Percentiles rank a stretch among this genome's conserved stretches.
These are phyloP conservation scores for Podospora appendiculata DNA, from an alignment of 495 filamentous ascomycete species.

Conservation along the genomic window DNA sequence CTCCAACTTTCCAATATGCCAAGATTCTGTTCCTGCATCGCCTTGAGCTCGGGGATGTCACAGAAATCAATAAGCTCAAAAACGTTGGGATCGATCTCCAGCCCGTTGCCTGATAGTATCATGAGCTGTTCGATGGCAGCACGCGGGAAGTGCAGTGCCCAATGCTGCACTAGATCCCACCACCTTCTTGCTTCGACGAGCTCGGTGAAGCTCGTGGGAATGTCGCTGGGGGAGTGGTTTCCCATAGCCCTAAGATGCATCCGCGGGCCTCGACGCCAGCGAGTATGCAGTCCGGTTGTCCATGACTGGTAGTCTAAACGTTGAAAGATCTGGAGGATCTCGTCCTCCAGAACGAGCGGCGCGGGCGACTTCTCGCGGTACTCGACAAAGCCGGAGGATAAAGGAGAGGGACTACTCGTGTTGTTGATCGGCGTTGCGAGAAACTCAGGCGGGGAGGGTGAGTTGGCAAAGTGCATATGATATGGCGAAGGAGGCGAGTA, in stretches of 20 bases:
- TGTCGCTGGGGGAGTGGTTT: not conserved
- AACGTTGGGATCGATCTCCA: not conserved
- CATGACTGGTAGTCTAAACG: slow-evolving; percentile 15
- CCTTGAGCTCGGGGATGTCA: not conserved
- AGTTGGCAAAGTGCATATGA: too few relatives aligned
- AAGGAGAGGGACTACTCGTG: too few relatives aligned
- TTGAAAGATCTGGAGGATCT: slow-evolving; percentile 17
- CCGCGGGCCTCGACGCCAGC: not conserved
- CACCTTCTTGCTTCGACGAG: slow-evolving; percentile 11
- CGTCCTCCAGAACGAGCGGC: slow-evolving; percentile 12
- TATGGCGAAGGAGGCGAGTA: too few relatives aligned
- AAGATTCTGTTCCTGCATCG: not conserved
- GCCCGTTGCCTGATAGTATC: not conserved
- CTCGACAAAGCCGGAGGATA: not conserved
- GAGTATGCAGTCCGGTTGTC: slow-evolving; percentile 6
- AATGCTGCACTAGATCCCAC: slow-evolving; percentile 15
- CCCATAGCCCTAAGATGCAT: not conserved
- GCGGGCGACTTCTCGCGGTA: slow-evolving; percentile 1
- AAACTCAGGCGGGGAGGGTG: too few relatives aligned
- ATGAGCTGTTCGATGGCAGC: not conserved
- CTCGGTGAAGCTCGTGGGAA: slow-evolving; percentile 7
- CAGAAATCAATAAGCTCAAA: not conserved
- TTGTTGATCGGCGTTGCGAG: too few relatives aligned
- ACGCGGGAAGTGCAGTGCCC: slow-evolving; percentile 7
- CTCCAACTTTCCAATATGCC: slow-evolving; percentile 10